These are phyloP conservation scores for Xylaria palmicola DNA, from an alignment of 495 filamentous ascomycete genomes.

Conservation along the genomic window DNA sequence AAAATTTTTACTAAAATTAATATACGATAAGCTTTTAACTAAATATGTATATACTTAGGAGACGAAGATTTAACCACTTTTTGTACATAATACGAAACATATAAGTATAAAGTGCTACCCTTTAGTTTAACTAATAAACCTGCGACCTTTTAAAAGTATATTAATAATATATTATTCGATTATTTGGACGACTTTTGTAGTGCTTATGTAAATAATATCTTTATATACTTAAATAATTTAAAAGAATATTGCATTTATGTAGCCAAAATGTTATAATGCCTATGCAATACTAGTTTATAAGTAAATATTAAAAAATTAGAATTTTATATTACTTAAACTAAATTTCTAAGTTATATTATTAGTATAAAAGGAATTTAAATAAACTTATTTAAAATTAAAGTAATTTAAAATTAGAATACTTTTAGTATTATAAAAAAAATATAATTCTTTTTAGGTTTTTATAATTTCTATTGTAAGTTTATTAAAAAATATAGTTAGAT, in stretches of 20 bases:
- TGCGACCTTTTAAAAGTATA: constrained; percentile 28
- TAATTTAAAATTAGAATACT: neutral
- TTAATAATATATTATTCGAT: constrained; percentile 29
- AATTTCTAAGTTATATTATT: neutral
- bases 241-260: neutral
- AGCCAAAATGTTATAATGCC: neutral
- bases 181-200: constrained; percentile 28
- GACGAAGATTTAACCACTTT: constrained; percentile 35
- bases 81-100: constrained; percentile 26
- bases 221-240: constrained; percentile 21
- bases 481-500: neutral
- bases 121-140: constrained; percentile 32
- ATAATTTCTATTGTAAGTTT: neutral
- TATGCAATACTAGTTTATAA: neutral
- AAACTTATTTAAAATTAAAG: neutral
- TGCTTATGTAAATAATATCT: constrained; percentile 28
- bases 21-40: constrained; percentile 24
- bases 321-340: neutral
- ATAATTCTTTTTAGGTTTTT: neutral
- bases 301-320: neutral
- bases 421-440: neutral
- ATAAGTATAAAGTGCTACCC: constrained; percentile 34
- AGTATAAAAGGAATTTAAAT: neutral
- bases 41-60: constrained; percentile 24
- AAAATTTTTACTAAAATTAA: constrained; percentile 49